phyloP scores from a whole-genome alignment of 306 rosid species.

The Lathyrus sativus region DNA sequence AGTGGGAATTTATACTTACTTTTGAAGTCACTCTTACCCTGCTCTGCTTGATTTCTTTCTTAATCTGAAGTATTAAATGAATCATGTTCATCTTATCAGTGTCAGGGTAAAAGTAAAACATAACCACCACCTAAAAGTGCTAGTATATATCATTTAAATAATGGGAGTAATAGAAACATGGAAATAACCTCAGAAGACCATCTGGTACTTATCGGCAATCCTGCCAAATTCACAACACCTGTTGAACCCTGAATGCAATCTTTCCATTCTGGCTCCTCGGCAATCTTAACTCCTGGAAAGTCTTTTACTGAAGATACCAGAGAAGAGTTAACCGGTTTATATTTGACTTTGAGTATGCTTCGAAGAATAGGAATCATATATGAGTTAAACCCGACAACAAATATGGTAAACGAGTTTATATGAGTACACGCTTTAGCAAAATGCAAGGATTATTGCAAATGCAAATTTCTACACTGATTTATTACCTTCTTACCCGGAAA shows the following conservation, averaged over 20 bases:
- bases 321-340: constrained; percentile 35
- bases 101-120: constrained; percentile 3
- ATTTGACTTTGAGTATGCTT: constrained; percentile 16
- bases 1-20: constrained; percentile 49
- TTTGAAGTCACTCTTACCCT: constrained; percentile 87
- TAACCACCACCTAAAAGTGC: neutral
- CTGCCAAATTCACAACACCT: constrained; percentile 95
- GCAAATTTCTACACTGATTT: constrained; percentile 34
- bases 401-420: neutral
- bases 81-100: neutral
- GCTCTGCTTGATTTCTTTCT: constrained; percentile 92
- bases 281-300: constrained; percentile 82
- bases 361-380: constrained; percentile 3
- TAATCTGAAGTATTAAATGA: constrained; percentile 59
- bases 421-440: constrained; percentile 22
- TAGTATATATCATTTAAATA: constrained; percentile 10
- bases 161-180: constrained; percentile 33
- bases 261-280: constrained; percentile 86
- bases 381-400: constrained; percentile 22
- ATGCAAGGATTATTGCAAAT: constrained; percentile 28
- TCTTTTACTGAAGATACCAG: constrained; percentile 62
- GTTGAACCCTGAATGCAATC: constrained; percentile 75
- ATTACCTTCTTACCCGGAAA: constrained; percentile 99
- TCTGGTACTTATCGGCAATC: constrained; percentile 90
- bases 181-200: constrained; percentile 88